phyloP scores from a whole-genome alignment of 1,139 yeast genomes.

The Pichia inconspicua region DNA sequence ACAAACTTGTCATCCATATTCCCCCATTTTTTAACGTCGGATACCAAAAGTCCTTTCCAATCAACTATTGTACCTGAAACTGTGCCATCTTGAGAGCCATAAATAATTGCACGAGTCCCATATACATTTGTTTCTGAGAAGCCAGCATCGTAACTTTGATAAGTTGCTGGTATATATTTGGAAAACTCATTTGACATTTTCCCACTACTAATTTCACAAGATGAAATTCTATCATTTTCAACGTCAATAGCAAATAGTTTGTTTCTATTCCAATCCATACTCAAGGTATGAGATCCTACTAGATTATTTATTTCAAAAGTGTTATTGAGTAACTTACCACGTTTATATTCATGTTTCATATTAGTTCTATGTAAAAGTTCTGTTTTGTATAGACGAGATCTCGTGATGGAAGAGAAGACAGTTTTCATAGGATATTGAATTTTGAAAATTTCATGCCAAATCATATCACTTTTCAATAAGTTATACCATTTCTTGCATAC shows the following conservation, averaged over 20 bases:
- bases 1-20: constrained; percentile 29
- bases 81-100: constrained; percentile 40
- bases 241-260: constrained; percentile 12
- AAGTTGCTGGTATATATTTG: constrained; percentile 24
- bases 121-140: constrained; percentile 7
- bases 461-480: constrained; percentile 47
- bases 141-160: constrained; percentile 24
- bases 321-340: constrained; percentile 35
- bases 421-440: constrained; percentile 34
- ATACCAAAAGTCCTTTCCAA: constrained; percentile 29
- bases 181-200: constrained; percentile 3
- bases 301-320: constrained; percentile 2
- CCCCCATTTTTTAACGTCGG: constrained; percentile 32
- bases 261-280: constrained; percentile 13
- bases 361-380: constrained; percentile 44
- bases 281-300: constrained; percentile 1
- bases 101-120: constrained; percentile 28
- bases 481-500: constrained; percentile 49
- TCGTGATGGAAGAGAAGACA: constrained; percentile 49
- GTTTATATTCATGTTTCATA: constrained; percentile 36
- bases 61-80: constrained; percentile 34
- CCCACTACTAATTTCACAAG: constrained; percentile 14
- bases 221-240: constrained; percentile 9
- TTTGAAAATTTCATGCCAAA: constrained; percentile 55
- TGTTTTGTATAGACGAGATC: constrained; percentile 44